These are phyloP conservation scores for Alternaria hordeiaustralica DNA, from an alignment of 2,329 filamentous ascomycete species.

Conservation along the genomic window DNA sequence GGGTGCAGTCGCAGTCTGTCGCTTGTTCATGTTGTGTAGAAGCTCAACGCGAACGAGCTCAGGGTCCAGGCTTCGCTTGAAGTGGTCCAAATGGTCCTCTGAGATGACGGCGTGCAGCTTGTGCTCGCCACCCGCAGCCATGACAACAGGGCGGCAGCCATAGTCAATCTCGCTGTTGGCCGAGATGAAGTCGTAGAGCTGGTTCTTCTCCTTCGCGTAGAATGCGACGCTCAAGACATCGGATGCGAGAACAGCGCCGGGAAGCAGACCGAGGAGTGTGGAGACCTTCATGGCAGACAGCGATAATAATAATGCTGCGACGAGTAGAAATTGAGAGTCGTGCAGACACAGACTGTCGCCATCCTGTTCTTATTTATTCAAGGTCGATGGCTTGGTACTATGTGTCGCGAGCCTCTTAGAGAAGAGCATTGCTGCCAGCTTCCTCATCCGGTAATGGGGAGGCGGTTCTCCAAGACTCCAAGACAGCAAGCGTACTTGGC, in stretches of 20 bases:
- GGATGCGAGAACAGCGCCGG: conserved; percentile 32
- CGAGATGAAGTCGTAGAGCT: conserved; percentile 38
- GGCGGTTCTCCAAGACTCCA: conserved; percentile 15
- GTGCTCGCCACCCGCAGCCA: conserved; percentile 35
- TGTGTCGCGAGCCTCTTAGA: background rate
- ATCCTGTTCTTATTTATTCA: conserved; percentile 10
- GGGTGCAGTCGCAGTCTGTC: conserved; percentile 36
- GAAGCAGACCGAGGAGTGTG: conserved; percentile 32
- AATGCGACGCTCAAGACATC: conserved; percentile 39
- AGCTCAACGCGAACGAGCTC: conserved; percentile 30
- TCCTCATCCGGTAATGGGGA: conserved; percentile 15
- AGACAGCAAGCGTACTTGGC: conserved; percentile 28
- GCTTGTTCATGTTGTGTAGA: conserved; percentile 35
- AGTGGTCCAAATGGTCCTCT: conserved; percentile 26
- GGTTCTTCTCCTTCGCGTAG: conserved; percentile 38
- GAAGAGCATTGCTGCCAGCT: conserved; percentile 12
- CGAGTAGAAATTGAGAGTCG: conserved; percentile 8
- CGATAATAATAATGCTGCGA: background rate
- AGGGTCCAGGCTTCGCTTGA: conserved; percentile 34
- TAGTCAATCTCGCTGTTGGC: conserved; percentile 41
- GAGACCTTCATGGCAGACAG: conserved; percentile 33
- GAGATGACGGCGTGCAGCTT: conserved; percentile 42
- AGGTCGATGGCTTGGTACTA: conserved; percentile 1
- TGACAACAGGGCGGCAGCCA: conserved; percentile 42
- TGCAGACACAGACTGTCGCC: conserved; percentile 1